These are phyloP conservation scores for Populus euphratica DNA, from an alignment of 345 rosid genomes.

Conservation along the genomic window DNA sequence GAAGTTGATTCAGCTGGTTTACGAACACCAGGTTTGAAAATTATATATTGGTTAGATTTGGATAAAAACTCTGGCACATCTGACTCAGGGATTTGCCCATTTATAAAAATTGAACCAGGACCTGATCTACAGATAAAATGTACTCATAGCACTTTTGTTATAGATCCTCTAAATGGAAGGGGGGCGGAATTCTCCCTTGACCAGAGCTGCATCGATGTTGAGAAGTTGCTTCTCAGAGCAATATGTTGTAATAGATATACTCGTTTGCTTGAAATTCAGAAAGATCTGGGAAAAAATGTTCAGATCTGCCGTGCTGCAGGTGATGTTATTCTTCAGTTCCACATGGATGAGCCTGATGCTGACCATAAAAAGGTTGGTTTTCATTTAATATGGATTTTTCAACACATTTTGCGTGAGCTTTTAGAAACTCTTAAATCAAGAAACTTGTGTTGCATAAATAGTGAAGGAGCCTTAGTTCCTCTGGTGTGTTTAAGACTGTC, in stretches of 20 bases:
- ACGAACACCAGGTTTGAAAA: slow-evolving; percentile 84
- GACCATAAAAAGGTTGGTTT: slow-evolving; percentile 49
- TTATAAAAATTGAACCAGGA: slow-evolving; percentile 86
- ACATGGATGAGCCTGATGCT: slow-evolving; percentile 45
- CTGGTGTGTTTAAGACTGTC: not conserved
- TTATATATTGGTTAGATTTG: slow-evolving; percentile 77
- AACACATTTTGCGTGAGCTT: not conserved
- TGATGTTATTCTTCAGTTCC: slow-evolving; percentile 65
- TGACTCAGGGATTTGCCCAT: slow-evolving; percentile 55
- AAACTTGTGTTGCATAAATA: not conserved
- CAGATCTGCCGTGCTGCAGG: slow-evolving; percentile 60
- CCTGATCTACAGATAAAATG: slow-evolving; percentile 76
- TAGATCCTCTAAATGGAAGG: slow-evolving; percentile 76
- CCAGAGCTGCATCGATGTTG: slow-evolving; percentile 86
- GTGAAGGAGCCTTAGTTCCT: not conserved
- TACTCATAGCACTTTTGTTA: slow-evolving; percentile 68
- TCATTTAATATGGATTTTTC: not conserved
- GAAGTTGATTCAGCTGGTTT: slow-evolving; percentile 73
- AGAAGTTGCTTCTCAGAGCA: slow-evolving; percentile 81
- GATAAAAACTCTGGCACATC: slow-evolving; percentile 53
- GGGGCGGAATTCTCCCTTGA: slow-evolving; percentile 80
- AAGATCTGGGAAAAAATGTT: slow-evolving; percentile 65
- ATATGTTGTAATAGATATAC: slow-evolving; percentile 86
- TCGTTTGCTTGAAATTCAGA: slow-evolving; percentile 89
- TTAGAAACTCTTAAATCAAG: not conserved